Evolutionary conservation across 768 basidiomycete species (phyloP).

Genomic region (Russula abietina): DNA sequence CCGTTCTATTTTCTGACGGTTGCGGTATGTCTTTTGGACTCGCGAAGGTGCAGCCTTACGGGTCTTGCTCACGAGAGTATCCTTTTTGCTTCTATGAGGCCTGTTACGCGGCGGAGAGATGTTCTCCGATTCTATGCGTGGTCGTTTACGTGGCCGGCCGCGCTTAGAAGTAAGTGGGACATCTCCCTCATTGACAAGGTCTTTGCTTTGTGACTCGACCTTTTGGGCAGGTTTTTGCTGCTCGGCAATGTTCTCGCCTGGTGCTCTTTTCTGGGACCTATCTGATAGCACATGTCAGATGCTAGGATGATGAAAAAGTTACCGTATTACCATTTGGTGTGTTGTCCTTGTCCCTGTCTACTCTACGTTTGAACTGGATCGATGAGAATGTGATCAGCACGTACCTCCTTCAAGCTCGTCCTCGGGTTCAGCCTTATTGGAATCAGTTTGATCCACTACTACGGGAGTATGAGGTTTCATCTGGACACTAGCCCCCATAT

Average conservation of each 20-base stretch:
- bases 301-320: neutral
- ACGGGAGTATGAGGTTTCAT: neutral
- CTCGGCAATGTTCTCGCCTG: neutral
- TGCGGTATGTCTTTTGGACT: conserved; percentile 20
- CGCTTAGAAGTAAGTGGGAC: neutral
- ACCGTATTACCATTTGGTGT: neutral
- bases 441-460: neutral
- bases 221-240: neutral
- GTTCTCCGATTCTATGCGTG: conserved; percentile 2
- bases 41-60: conserved; percentile 1
- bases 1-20: conserved; percentile 6
- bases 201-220: neutral
- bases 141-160: conserved; percentile 5
- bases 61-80: neutral
- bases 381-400: neutral
- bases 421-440: neutral
- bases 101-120: neutral
- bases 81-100: conserved; percentile 6
- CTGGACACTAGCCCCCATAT: neutral
- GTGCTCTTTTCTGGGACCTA: neutral
- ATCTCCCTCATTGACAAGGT: neutral
- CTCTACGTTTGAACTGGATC: neutral
- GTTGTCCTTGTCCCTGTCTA: neutral
- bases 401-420: neutral
- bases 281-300: neutral